Evolutionary conservation across 148 eudicot genomes (phyloP), one percentile per base, ranked within the genome.

Genomic region (Amaranthus hypochondriacus): DNA sequence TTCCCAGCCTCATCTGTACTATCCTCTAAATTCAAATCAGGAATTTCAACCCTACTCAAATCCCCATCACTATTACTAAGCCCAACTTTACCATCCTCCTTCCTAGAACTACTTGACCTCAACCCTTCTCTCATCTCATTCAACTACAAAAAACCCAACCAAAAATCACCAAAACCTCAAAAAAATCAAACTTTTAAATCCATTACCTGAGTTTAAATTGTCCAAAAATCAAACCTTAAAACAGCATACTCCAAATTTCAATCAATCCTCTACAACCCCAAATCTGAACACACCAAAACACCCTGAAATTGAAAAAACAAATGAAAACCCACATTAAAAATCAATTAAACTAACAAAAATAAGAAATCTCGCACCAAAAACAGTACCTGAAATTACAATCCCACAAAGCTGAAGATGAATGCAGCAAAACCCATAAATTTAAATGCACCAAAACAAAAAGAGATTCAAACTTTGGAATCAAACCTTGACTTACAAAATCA

Each of bases 101-200:
- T 75, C 69, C 39, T 73, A 77, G 59, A 64, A 64, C 70, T 78
- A 76, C 78, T 68, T 21, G 91, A 87, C 79, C 87, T 83, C 72
- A 81, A 68, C 21, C 87, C 86, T 79, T 81, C 84, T 54, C 80
- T 81, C 81, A 81, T 87, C 74, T 81, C 81, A 67, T 66, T 72
- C 77, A 75, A 83, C 42, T 44, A 66, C 53, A 70, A 47, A 76
- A 65, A 73, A 69, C 21, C 71, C 76, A 56, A 52, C 44, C 70
- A 68, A 54, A 28, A 62, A 73, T 7, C 9, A 9, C 62, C 69
- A 64, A 49, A 21, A 69, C 63, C 68, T 9, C 52, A 9, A 71
- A 82, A 73, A 56, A 49, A 18, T 50, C 70, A 62, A 72, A 2
- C 54, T 73, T 64, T 60, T 61, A 67, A 78, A 47, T 44, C 62